phyloP scores from a whole-genome alignment of 1,284 basidiomycete genomes.

The Pseudomicrostroma phylloplanum region DNA sequence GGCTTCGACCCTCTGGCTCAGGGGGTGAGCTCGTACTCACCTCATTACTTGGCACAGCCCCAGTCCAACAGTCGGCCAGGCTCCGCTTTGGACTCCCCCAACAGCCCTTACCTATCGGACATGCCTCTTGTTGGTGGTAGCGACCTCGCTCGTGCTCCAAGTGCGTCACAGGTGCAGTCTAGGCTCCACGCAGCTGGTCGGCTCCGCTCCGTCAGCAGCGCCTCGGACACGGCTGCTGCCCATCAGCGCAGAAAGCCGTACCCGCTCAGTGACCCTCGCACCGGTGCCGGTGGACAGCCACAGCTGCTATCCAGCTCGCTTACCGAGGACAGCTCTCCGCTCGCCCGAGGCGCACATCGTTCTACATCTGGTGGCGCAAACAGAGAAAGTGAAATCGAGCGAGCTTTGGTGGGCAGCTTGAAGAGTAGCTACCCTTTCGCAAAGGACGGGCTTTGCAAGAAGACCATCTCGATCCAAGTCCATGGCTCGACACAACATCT shows the following conservation, averaged over 20 bases:
- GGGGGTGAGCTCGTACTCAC: not conserved
- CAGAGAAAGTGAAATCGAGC: conserved; percentile 27
- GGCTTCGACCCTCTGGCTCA: conserved; percentile 10
- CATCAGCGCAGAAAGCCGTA: no score
- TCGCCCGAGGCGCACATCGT: no score
- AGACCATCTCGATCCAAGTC: conserved; percentile 85
- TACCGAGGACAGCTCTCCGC: no score
- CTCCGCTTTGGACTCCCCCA: no score
- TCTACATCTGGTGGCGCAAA: no score
- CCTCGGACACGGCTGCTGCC: conserved; percentile 4
- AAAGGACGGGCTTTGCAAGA: conserved; percentile 42
- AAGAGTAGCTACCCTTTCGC: conserved; percentile 40
- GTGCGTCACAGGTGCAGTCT: not conserved
- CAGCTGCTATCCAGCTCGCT: no score
- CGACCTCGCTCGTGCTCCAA: not conserved
- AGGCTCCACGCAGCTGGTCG: not conserved
- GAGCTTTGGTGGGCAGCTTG: conserved; percentile 41
- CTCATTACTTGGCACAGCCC: no score
- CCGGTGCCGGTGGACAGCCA: no score
- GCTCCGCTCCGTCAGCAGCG: conserved; percentile 4
- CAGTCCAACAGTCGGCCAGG: no score
- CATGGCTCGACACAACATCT: conserved; percentile 84
- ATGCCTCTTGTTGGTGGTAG: no score
- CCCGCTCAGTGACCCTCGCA: no score
- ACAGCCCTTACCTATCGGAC: no score